Base-by-base conservation (phyloP, 2,329 filamentous ascomycete genomes). In the Huntiella omanensis region DNA sequence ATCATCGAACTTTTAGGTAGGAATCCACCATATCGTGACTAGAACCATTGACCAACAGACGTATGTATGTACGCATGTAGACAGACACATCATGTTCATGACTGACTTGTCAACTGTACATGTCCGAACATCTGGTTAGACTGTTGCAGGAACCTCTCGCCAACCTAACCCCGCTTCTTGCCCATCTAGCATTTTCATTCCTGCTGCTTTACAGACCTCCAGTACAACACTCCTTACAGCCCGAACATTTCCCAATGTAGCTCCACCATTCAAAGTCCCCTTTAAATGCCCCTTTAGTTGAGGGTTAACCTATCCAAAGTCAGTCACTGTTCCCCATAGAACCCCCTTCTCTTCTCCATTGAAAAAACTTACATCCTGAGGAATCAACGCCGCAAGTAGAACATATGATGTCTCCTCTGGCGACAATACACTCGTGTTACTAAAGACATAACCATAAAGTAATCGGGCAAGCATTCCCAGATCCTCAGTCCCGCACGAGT, bases 211-310 rank as follows among this genome's bases (percentile, higher is more conserved):
- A 53, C 67, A 71, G 44, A 71, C 63, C 45, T 59, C 55, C 13
- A 70, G 62, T 5, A 64, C 61, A 32, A 67, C 53, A 22, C 62
- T 59, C 45, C 67, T 60, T 16, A 71, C 66, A 3, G 68, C 68
- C 51, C 58, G 60, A 8, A 71, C 67, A 54, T 71, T 62, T 32
- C 65, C 66, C 17, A 63, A 57, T 1, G 63, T 64, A 33, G 67
- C 68, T 3, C 68, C 68, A 45, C 64, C 64, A 51, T 70, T 70
- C 19, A 71, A 51, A 1, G 67, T 65, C 3, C 68, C 68, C 52
- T 60, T 63, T 12, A 71, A 59, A 57, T 72, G 69, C 4, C 69
- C 68, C 51, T 71, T 71, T 40, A 71, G 55, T 51, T 71, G 69
- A 4, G 67, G 64, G 49, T 71, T 70, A 13, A 70, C 62, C 66